Conservation (phyloP, 2,329 filamentous ascomycete genomes). For the Beauveria asiatica region DNA sequence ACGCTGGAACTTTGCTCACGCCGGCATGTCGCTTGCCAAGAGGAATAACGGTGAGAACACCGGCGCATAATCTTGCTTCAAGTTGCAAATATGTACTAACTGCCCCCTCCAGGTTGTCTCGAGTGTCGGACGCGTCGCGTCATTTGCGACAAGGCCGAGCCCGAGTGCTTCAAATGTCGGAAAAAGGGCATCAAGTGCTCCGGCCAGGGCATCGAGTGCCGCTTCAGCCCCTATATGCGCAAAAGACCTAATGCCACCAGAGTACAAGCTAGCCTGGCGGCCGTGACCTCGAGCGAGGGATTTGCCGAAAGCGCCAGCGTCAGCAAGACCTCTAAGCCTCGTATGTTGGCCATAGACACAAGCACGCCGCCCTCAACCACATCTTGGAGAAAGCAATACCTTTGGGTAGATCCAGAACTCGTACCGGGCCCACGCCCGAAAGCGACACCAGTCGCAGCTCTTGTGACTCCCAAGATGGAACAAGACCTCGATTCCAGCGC, state of each 20-base stretch:
- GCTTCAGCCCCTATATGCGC: slow-evolving; percentile 26
- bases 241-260: slow-evolving; percentile 4
- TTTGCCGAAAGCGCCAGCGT: not conserved
- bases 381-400: not conserved
- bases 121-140: slow-evolving; percentile 31
- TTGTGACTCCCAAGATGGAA: not conserved
- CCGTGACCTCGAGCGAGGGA: not conserved
- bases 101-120: slow-evolving; percentile 24
- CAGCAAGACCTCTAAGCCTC: not conserved
- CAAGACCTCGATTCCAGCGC: not conserved
- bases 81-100: not conserved
- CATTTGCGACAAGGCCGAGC: slow-evolving; percentile 30
- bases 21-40: slow-evolving; percentile 20
- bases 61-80: not conserved
- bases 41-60: slow-evolving; percentile 18
- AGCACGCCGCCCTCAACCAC: not conserved
- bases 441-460: not conserved
- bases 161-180: slow-evolving; percentile 29
- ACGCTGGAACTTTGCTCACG: not conserved
- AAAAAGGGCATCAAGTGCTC: slow-evolving; percentile 32
- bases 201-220: slow-evolving; percentile 27
- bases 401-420: not conserved
- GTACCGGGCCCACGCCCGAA: not conserved
- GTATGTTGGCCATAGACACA: not conserved
- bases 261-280: slow-evolving; percentile 10